Conservation (phyloP, 2,329 filamentous ascomycete genomes). For the Colletotrichum liriopes region DNA sequence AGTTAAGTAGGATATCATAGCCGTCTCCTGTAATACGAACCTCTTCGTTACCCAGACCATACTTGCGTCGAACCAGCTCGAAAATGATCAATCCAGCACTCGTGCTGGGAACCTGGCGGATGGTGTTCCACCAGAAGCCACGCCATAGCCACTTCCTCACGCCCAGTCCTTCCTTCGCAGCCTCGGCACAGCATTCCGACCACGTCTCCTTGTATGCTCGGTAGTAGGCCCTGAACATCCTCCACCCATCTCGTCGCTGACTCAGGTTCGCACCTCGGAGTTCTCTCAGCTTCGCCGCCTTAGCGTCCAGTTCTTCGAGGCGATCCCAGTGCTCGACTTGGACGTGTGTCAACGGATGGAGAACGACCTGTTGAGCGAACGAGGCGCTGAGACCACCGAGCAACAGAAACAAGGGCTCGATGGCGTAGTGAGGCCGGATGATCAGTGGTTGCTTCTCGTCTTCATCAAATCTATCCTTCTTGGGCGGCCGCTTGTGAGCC, state of each 20-base stretch:
- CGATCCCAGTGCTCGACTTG: conserved; percentile 82
- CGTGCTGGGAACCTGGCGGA: conserved; percentile 83
- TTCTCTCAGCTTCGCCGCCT: conserved; percentile 63
- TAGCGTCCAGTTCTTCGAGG: conserved; percentile 79
- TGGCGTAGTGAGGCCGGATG: conserved; percentile 81
- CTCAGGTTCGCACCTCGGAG: conserved; percentile 50
- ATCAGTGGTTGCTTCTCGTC: conserved; percentile 58
- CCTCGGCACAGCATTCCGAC: conserved; percentile 71
- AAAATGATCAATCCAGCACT: conserved; percentile 85
- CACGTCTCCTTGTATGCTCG: conserved; percentile 80
- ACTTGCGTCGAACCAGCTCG: conserved; percentile 82
- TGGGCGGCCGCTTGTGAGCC: conserved; percentile 60
- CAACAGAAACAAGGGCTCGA: conserved; percentile 81
- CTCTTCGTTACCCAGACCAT: conserved; percentile 74
- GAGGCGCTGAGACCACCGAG: conserved; percentile 79
- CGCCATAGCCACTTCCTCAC: conserved; percentile 77
- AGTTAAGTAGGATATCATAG: conserved; percentile 77
- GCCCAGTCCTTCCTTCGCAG: conserved; percentile 68
- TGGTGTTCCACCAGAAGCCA: conserved; percentile 80
- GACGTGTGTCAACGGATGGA: conserved; percentile 80
- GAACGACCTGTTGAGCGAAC: conserved; percentile 76
- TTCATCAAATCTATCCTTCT: conserved; percentile 44
- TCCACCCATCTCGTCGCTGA: conserved; percentile 58
- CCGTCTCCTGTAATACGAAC: conserved; percentile 78
- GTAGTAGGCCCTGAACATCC: conserved; percentile 77